Percentiles rank a stretch among this genome's conserved stretches.
Evolutionary conservation across 176 grass and related monocot species (phyloP).

Genomic region (Leersia perrieri): DNA sequence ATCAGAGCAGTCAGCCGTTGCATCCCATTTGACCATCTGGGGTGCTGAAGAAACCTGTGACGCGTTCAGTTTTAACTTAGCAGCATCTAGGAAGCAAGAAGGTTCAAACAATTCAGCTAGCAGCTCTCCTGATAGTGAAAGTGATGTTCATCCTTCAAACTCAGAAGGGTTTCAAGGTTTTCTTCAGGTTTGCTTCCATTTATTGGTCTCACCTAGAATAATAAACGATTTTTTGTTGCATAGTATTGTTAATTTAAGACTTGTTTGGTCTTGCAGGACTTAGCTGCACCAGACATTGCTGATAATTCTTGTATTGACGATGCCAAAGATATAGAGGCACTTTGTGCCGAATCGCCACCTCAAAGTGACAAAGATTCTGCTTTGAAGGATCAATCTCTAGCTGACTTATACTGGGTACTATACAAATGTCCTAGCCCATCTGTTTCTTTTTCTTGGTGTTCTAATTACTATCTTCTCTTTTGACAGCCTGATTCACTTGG

Average conservation of each 20-base stretch:
- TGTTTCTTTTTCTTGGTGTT: not conserved
- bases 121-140: constrained; percentile 27
- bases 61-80: constrained; percentile 64
- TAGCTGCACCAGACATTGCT: constrained; percentile 45
- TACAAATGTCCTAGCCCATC: not conserved
- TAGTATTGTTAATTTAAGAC: constrained; percentile 19
- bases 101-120: constrained; percentile 42
- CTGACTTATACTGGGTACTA: constrained; percentile 89
- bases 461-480: not conserved
- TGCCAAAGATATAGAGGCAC: constrained; percentile 36
- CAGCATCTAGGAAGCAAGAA: constrained; percentile 38
- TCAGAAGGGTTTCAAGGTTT: constrained; percentile 54
- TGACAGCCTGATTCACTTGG: constrained; percentile 89
- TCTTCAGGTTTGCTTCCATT: constrained; percentile 70
- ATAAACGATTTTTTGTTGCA: constrained; percentile 3
- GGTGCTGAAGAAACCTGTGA: constrained; percentile 92
- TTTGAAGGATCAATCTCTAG: constrained; percentile 51
- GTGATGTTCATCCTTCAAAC: constrained; percentile 39
- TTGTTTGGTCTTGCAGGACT: constrained; percentile 51
- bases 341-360: constrained; percentile 36
- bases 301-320: constrained; percentile 39
- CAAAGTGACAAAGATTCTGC: constrained; percentile 25
- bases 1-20: constrained; percentile 19
- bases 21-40: constrained; percentile 55
- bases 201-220: constrained; percentile 8